Base-by-base conservation (phyloP, 1,139 yeast genomes). In the Pichia sp. region DNA sequence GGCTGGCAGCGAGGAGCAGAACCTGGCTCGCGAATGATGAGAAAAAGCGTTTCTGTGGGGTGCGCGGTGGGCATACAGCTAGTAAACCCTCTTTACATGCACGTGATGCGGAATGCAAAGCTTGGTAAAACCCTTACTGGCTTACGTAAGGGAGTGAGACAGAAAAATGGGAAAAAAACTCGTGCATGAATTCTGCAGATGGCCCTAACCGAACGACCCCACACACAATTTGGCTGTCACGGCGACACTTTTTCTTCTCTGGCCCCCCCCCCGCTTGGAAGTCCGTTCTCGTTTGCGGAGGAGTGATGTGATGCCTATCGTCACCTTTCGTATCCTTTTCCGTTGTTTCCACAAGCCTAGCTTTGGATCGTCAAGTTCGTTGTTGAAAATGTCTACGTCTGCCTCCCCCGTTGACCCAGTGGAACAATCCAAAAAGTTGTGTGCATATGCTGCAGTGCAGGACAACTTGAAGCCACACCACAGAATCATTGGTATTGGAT, bases 381-480 rank as follows among this genome's bases (percentile, higher is more conserved):
- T 31, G 34, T n/a, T 42, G 46, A 55, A 51, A 50, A 49, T 51
- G 55, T 46, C 46, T 1, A 27, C 47, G 31, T 12, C 55, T 29
- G 27, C 31, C 1, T 34, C 45, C 17, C 63, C 75, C 42, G 78
- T 30, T 2, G 44, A 49, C 29, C 63, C 75, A 44, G 78, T 81
- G 52, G 92, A 86, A 71, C 69, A 77, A 60, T 89, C 93, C 48
- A 93, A 93, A 70, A 82, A 87, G 68, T 75, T 83, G 2, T 97
- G 98, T 31, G 98, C 98, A 14, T 90, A 85, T 75, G 77, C 79
- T 58, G 99, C 99, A 1, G 96, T 95, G 42, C 97, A 92, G 70
- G 92, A 88, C 58, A 88, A 92, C 70, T 78, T 91, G 68, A 88
- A 91, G 33, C 70, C 77, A 33, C 64, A 75, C 52, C 91, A 93